phyloP scores from a whole-genome alignment of 805 yeast species.

The Priceomyces carsonii region DNA sequence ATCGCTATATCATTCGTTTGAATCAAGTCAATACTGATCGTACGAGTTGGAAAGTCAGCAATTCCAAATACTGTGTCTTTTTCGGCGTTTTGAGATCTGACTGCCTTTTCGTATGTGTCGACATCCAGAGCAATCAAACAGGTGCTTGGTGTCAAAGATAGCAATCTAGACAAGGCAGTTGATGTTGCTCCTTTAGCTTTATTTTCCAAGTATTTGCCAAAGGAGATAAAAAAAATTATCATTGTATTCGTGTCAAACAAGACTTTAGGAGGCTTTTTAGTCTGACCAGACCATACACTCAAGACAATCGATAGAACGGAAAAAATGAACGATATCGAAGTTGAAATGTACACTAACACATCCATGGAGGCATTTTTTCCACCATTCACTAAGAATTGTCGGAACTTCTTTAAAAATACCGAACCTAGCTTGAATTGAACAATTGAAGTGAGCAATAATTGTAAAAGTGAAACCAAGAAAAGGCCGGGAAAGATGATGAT shows the following conservation, averaged over 20 bases:
- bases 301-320: constrained; percentile 64
- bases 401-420: constrained; percentile 65
- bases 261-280: constrained; percentile 56
- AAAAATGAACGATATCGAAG: constrained; percentile 73
- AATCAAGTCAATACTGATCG: constrained; percentile 71
- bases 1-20: constrained; percentile 77
- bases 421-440: constrained; percentile 69
- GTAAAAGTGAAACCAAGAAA: constrained; percentile 61
- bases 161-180: constrained; percentile 75
- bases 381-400: constrained; percentile 63
- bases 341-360: constrained; percentile 80
- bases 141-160: constrained; percentile 76
- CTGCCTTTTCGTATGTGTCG: constrained; percentile 20
- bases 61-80: constrained; percentile 8
- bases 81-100: constrained; percentile 8
- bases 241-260: constrained; percentile 86
- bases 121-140: constrained; percentile 62
- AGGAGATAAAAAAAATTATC: constrained; percentile 78
- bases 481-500: constrained; percentile 57
- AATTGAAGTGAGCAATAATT: constrained; percentile 56
- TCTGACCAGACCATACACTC: constrained; percentile 44
- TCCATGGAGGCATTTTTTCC: constrained; percentile 81
- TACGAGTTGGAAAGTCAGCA: constrained; percentile 38
- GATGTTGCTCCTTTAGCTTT: constrained; percentile 94
- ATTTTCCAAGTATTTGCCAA: constrained; percentile 91